These are phyloP conservation scores for Artemisia annua DNA, from an alignment of 129 eudicot species.

Conservation along the genomic window DNA sequence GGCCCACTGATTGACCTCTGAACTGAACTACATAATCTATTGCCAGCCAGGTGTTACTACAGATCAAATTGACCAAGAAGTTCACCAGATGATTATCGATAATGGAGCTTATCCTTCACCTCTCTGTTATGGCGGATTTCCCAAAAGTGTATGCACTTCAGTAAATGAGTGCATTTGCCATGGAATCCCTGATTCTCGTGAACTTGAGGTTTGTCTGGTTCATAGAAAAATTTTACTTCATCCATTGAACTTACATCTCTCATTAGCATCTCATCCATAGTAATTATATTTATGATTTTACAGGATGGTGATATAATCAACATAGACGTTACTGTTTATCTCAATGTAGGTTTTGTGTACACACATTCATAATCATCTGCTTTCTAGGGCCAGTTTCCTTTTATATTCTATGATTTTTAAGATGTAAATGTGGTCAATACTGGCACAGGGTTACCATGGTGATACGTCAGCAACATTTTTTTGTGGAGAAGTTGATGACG, in stretches of 20 bases:
- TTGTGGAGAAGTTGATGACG: constrained; percentile 78
- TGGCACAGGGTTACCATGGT: constrained; percentile 90
- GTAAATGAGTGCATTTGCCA: constrained; percentile 97
- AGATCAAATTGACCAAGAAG: constrained; percentile 89
- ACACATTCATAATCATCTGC: not conserved
- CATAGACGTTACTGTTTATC: constrained; percentile 91
- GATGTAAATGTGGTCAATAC: not conserved
- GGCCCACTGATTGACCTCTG: no score
- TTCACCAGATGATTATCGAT: constrained; percentile 84
- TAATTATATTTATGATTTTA: constrained; percentile 23
- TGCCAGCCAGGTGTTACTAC: constrained; percentile 96
- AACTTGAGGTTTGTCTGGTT: constrained; percentile 65
- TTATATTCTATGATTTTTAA: not conserved
- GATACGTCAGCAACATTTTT: constrained; percentile 90
- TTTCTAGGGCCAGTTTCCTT: constrained; percentile 1
- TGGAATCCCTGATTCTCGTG: constrained; percentile 96
- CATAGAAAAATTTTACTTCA: not conserved
- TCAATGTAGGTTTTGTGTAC: constrained; percentile 61
- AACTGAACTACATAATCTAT: constrained; percentile 3
- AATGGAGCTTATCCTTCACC: constrained; percentile 98
- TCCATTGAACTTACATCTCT: not conserved
- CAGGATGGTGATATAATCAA: constrained; percentile 97
- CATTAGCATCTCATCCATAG: not conserved
- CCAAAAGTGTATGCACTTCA: constrained; percentile 96
- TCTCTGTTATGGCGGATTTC: constrained; percentile 94